Conservation (phyloP, 257 asterid species). For the Solanum virginianum region DNA sequence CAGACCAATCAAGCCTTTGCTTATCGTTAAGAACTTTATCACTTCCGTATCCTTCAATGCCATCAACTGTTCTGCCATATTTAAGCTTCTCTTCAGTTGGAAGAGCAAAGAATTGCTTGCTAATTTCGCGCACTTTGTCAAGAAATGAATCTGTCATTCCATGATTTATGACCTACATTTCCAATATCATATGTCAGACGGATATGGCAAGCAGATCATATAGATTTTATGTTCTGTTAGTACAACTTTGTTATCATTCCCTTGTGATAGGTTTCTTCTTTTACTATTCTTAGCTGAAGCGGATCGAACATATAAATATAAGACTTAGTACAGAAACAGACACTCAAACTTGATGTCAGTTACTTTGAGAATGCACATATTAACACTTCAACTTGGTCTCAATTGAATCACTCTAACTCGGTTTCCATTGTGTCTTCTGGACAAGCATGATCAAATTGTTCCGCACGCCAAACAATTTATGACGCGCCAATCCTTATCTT, state of each 20-base stretch:
- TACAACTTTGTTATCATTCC: neutral
- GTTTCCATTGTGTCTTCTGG: too few relatives aligned
- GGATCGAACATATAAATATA: neutral
- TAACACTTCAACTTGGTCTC: too few relatives aligned
- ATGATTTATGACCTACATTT: conserved; percentile 61
- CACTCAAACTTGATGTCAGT: neutral
- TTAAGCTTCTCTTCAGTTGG: conserved; percentile 89
- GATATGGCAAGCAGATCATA: neutral
- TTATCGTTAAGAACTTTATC: conserved; percentile 85
- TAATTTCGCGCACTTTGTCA: conserved; percentile 51
- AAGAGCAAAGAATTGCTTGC: conserved; percentile 58
- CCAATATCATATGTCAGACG: neutral
- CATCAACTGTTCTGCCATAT: conserved; percentile 73
- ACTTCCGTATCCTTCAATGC: conserved; percentile 85
- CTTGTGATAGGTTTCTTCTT: neutral
- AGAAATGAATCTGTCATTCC: conserved; percentile 51
- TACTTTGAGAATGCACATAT: neutral
- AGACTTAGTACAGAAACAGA: too few relatives aligned
- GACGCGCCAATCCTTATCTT: too few relatives aligned
- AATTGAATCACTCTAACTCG: too few relatives aligned
- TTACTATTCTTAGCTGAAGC: neutral
- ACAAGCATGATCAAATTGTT: too few relatives aligned
- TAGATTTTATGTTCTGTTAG: neutral
- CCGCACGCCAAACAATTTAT: too few relatives aligned
- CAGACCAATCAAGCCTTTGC: conserved; percentile 86